Conservation (phyloP, 1,284 basidiomycete genomes). For the Cutaneotrichosporon cutaneum region DNA sequence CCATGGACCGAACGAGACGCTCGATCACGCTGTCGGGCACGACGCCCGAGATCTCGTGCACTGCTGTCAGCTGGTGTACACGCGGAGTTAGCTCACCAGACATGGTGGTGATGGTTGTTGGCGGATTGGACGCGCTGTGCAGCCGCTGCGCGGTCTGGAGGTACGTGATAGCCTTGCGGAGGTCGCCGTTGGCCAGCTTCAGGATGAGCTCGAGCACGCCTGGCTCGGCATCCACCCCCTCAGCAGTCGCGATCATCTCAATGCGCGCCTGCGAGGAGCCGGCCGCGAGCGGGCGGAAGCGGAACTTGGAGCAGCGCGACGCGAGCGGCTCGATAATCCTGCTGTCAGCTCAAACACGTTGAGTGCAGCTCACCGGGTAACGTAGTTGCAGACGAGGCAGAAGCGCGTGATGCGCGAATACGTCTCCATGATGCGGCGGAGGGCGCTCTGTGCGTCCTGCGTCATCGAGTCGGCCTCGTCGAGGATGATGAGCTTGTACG, state of each 20-base stretch:
- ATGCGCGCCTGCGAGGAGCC: constrained; percentile 74
- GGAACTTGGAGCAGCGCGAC: constrained; percentile 98
- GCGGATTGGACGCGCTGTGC: constrained; percentile 65
- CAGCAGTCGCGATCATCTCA: constrained; percentile 68
- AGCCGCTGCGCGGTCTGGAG: constrained; percentile 92
- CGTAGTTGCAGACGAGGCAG: constrained; percentile 99
- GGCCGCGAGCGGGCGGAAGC: constrained; percentile 88
- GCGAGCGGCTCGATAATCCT: constrained; percentile 99
- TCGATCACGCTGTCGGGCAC: constrained; percentile 75
- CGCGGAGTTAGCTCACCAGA: constrained; percentile 46
- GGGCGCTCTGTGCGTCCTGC: constrained; percentile 94
- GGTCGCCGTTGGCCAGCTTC: constrained; percentile 75
- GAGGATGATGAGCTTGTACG: constrained; percentile 98
- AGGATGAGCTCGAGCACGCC: constrained; percentile 53
- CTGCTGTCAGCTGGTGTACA: constrained; percentile 39
- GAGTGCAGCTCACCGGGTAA: constrained; percentile 83
- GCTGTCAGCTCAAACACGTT: constrained; percentile 5
- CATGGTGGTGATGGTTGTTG: constrained; percentile 66
- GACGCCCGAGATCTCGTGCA: constrained; percentile 96
- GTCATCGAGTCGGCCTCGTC: constrained; percentile 99
- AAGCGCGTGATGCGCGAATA: constrained; percentile 96
- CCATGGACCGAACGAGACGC: constrained; percentile 69
- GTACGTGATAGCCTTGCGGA: constrained; percentile 97
- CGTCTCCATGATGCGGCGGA: constrained; percentile 97
- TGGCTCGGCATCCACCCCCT: constrained; percentile 56